Base-by-base conservation (phyloP, 2,329 filamentous ascomycete genomes). In the Trichoderma hamatum region DNA sequence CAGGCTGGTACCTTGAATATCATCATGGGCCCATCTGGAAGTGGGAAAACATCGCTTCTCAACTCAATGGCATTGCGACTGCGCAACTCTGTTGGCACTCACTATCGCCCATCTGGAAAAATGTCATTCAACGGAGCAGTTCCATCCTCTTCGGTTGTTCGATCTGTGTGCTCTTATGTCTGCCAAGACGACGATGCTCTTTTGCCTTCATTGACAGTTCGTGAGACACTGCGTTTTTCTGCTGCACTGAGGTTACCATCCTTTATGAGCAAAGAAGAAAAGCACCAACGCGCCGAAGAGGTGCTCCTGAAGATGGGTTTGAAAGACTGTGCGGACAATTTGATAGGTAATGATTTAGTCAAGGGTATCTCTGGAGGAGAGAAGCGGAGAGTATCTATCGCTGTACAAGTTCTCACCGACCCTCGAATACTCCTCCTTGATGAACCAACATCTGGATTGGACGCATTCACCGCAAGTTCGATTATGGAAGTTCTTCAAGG, bases 291-390 rank as follows among this genome's bases (percentile, higher is more conserved):
- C 2, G 91, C 91, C 0, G 91, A 94, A 73, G 89, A 92, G 19
- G 87, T 93, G 0, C 79, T 94, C 2, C 77, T 91, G 19, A 92
- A 92, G 75, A 89, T 94, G 85, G 92, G 92, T 0, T 79, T 94
- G 4, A 93, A 92, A 73, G 91, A 94, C 72, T 94, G 91, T 72
- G 92, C 91, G 1, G 88, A 93, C 74, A 92, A 91, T 65, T 77
- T 93, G 0, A 86, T 94, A 10, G 92, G 92, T 2, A 90, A 86
- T 69, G 90, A 92, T 10, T 78, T 92, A 4, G 84, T 92, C 72
- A 94, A 94, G 76, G 91, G 92, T 0, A 93, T 94, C 34, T 93
- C 90, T 10, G 92, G 92, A 2, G 92, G 92, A 21, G 91, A 94
- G 78, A 94, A 93, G 78, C 85, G 92, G 2, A 86, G 92, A 67